Base-by-base conservation (phyloP, 2,329 filamentous ascomycete species). In the Fusarium haematococcum region DNA sequence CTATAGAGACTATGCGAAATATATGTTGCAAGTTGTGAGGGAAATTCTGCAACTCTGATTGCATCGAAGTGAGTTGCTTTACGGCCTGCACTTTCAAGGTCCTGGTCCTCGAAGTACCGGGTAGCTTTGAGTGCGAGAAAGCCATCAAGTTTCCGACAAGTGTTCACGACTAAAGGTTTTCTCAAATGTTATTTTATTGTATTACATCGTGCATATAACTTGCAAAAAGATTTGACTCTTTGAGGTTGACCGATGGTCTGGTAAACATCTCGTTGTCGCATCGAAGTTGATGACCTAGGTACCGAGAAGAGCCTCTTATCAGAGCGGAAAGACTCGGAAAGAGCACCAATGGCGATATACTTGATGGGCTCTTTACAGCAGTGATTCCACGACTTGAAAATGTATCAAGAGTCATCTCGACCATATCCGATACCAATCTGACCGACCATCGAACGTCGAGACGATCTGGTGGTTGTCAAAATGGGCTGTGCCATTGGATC, bases 331-430 rank as follows among this genome's bases (percentile, higher is more conserved):
- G 48, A 32, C 27, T 32, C 48, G 48, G 48, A 13, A 32, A 52
- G 6, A 6, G 3, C 18, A 20, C 5, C 4, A 52, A 7, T n/a
- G 1, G 27, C 7, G 3, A n/a, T 14, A 0, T 8, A 0, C 25
- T 20, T 32, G 48, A 52, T 10, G 10, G 10, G 6, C 10, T 32
- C 3, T 30, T 11, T 14, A 14, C 18, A n/a, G 20, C 4, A 6
- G 25, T n/a, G 45, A 30, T 32, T 8, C 2, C 6, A 30, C 2
- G 48, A n/a, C 27, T 8, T 4, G 25, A 13, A 52, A 52, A n/a
- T 8, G 10, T 1, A 14, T 7, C 18, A 32, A 32, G 16, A 18
- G 10, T n/a, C 48, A n/a, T 52, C 2, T 52, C 27, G 27, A 62
- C n/a, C 8, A 45, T 32, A 30, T 13, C 27, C 27, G 43, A 30